Base-by-base conservation (phyloP, 495 filamentous ascomycete species). In the Aspergillus asperescens region DNA sequence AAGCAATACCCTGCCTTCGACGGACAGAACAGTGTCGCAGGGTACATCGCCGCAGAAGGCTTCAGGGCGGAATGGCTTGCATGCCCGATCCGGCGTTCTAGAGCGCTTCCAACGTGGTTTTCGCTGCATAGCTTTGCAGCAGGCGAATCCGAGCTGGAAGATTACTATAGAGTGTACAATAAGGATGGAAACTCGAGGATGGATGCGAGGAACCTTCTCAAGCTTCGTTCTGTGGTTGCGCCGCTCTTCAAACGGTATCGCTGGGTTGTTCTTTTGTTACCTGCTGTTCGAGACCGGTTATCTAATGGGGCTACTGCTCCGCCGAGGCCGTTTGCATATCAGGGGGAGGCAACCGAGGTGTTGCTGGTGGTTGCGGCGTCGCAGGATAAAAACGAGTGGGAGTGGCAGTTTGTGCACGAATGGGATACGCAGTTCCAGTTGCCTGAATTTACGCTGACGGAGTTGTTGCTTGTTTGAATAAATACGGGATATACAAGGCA, bases 391-490 rank as follows among this genome's bases (percentile, higher is more conserved):
- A 29, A 24, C 3, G 46, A 49, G 9, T 49, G 46, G 46, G 31
- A 38, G 19, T 49, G 46, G 46, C 46, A 49, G 46, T 38, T 38
- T 39, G 31, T 49, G 46, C 15, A 49, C 38, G 46, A 49, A 31
- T 49, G 46, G 46, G 32, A 49, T 34, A 13, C 5, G 20, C 16
- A 38, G 4, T 24, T 38, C 5, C 46, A 27, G 46, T 27, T 49
- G 46, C 46, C 46, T 0, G 46, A 49, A 9, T 49, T 49, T 16
- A 10, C n/a, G 31, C 32, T 25, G 7, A 13, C 10, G 31, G 20
- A 49, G 19, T 2, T 49, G 2, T 49, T 49, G 32, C 35, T 49
- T 0, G 46, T 49, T n/a, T n/a, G n/a, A n/a, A n/a, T n/a, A n/a
- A n/a, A n/a, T n/a, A n/a, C n/a, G n/a, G n/a, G n/a, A n/a, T n/a